phyloP scores from a whole-genome alignment of 352 stramenopile genomes.

The Pythium phragmiticola region DNA sequence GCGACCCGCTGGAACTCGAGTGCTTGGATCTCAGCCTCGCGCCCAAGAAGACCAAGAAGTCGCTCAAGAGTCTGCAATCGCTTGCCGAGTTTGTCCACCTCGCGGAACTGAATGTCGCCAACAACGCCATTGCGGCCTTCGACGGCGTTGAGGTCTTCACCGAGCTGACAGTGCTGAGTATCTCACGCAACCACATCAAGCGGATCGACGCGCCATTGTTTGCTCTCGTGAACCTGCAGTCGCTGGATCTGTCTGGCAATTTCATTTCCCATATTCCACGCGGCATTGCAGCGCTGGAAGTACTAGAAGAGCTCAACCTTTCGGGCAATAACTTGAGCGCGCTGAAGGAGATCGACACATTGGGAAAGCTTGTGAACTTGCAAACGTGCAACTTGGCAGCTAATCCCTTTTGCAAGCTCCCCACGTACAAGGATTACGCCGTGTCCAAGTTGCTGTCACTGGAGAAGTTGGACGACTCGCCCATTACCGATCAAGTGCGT shows the following conservation, averaged over 20 bases:
- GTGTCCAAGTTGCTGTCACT: slow-evolving; percentile 62
- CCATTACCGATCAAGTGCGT: slow-evolving; percentile 42
- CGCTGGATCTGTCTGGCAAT: slow-evolving; percentile 76
- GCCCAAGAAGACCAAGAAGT: slow-evolving; percentile 46
- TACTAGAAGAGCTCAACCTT: slow-evolving; percentile 63
- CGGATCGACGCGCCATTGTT: slow-evolving; percentile 47
- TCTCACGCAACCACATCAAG: slow-evolving; percentile 78
- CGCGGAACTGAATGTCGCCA: slow-evolving; percentile 53
- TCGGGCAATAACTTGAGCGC: slow-evolving; percentile 73
- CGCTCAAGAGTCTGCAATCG: slow-evolving; percentile 58
- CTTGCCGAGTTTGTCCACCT: slow-evolving; percentile 45
- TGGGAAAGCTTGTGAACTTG: slow-evolving; percentile 61
- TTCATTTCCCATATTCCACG: slow-evolving; percentile 76
- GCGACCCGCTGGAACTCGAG: slow-evolving; percentile 26
- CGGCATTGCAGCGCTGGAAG: slow-evolving; percentile 41
- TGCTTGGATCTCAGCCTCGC: slow-evolving; percentile 45
- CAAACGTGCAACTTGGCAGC: slow-evolving; percentile 52
- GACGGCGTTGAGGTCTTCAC: slow-evolving; percentile 56
- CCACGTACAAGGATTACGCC: slow-evolving; percentile 75
- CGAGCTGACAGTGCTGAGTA: slow-evolving; percentile 42
- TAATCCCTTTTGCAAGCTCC: slow-evolving; percentile 76
- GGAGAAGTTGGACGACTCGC: slow-evolving; percentile 54
- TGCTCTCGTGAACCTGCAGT: slow-evolving; percentile 37
- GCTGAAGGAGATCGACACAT: slow-evolving; percentile 65
- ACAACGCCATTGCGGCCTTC: slow-evolving; percentile 58